Base-by-base conservation (phyloP, 1,284 basidiomycete genomes). In the Trametes versicolor region DNA sequence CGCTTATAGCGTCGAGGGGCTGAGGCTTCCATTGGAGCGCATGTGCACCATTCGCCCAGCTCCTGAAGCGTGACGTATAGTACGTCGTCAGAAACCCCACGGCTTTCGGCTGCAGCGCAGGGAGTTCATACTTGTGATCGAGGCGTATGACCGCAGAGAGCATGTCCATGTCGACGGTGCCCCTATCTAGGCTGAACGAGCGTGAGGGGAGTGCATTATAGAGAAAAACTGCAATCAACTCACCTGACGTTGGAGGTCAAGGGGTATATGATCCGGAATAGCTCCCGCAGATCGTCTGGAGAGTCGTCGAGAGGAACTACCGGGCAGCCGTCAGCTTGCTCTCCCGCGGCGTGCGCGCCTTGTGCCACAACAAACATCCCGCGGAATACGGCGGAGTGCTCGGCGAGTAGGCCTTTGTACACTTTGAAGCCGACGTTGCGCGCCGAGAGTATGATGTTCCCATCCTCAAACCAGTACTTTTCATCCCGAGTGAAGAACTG, bases 321-420 rank as follows among this genome's bases (percentile, higher is more conserved):
- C 12, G 62, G 50, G 17, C 34, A 36, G 13, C 50, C 50, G 21
- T 52, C 50, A 21, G 12, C 25, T 10, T 48, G 21, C 45, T 48
- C 45, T 23, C 45, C 9, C 17, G 62, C 54, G 4, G 60, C 13
- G 0, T 63, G 70, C 4, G 41, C 19, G 1, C 36, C 60, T 47
- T 67, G 65, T 8, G 50, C 62, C 1, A 67, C 34, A 21, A 59
- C 50, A 52, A 73, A 65, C 70, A 74, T 72, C 45, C 60, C 68
- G 7, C 58, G 61, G 49, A 74, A 71, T 0, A 74, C 66, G 8
- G 60, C 27, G 1, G 73, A 74, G 43, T 70, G 66, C 13, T 63
- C 62, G 0, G 65, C 63, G 17, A 73, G 65, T 0, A 71, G 23
- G 27, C 72, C 65, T 17, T 61, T 63, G 58, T 70, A 63, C 19